Evolutionary conservation across 148 eudicot species (phyloP).

Genomic region (Amaranthus hypochondriacus): DNA sequence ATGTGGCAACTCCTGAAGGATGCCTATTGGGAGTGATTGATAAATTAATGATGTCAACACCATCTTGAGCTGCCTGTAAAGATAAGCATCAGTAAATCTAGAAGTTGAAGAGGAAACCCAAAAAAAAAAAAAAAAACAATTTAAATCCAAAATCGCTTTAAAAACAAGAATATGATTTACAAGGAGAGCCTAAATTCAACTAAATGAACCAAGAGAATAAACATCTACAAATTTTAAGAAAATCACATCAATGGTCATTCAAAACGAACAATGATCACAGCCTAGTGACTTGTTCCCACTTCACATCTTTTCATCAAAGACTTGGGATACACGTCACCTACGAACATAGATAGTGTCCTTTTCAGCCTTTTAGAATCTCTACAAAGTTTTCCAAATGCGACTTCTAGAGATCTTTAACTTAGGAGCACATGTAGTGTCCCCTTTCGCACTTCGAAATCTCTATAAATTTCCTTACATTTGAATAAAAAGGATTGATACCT

Average conservation of each 20-base stretch:
- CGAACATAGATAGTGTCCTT: neutral
- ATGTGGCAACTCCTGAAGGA: conserved; percentile 96
- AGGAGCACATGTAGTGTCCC: neutral
- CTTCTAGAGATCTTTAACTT: no score
- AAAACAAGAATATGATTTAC: no score
- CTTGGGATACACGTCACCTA: no score
- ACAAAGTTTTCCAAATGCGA: no score
- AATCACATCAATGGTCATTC: no score
- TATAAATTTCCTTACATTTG: neutral
- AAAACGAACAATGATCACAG: no score
- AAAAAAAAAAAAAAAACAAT: neutral
- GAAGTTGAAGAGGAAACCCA: neutral
- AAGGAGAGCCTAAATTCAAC: no score
- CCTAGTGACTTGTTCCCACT: no score
- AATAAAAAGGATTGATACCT: conserved; percentile 42
- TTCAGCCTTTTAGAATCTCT: no score
- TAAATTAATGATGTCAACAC: conserved; percentile 91
- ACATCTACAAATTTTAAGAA: no score
- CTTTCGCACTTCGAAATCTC: neutral
- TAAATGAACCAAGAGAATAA: no score
- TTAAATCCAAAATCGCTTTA: neutral
- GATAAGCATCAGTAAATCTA: conserved; percentile 11
- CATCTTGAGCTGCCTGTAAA: conserved; percentile 95
- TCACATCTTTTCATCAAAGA: no score
- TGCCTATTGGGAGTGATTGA: conserved; percentile 98